Evolutionary conservation across 1,284 basidiomycete species (phyloP), one percentile per base, ranked within the genome.

Genomic region (Microbotryum silenes-acaulis): DNA sequence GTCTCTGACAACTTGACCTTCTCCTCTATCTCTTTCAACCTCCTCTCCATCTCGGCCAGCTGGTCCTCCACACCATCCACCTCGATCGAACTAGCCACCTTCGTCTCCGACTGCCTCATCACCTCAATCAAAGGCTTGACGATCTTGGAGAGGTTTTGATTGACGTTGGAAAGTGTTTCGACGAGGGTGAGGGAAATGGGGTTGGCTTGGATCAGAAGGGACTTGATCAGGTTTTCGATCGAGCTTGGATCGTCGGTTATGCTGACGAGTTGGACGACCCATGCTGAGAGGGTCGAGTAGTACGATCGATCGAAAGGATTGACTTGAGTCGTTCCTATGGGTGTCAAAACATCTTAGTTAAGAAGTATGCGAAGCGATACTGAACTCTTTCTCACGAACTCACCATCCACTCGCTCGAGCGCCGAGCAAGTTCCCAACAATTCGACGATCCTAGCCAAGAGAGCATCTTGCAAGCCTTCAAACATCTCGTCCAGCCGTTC

Each of bases 401-500:
- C 14, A 42, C 37, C 16, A 42, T 42, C 37, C 5, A 42, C 37
- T 18, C 6, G 27, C 27, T 42, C 37, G 16, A 3, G 37, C 16
- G 37, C 54, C 52, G 29, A 45, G 45, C 45, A 62, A 31, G 56
- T 56, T 44, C 5, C 51, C 10, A 88, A 75, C 20, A 72, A 67
- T 1, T 78, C 73, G 52, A 83, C 69, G 51, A 84, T 81, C 8
- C 78, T 78, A n/a, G 76, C 74, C 37, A 81, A 75, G 27, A 92
- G 78, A 6, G 80, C 72, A 4, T 75, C 71, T 1, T 80, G 73
- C 57, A 91, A 83, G 21, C 78, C 76, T 0, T 81, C 73, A 72
- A 88, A 85, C 9, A 81, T 74, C 23, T 77, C 67, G 44, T 81
- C 78, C n/a, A 91, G 71, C 67, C 86, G 82, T 2, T 76, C 66